These are phyloP conservation scores for Streptanthus diversifolius DNA, from an alignment of 345 rosid species.

Conservation along the genomic window DNA sequence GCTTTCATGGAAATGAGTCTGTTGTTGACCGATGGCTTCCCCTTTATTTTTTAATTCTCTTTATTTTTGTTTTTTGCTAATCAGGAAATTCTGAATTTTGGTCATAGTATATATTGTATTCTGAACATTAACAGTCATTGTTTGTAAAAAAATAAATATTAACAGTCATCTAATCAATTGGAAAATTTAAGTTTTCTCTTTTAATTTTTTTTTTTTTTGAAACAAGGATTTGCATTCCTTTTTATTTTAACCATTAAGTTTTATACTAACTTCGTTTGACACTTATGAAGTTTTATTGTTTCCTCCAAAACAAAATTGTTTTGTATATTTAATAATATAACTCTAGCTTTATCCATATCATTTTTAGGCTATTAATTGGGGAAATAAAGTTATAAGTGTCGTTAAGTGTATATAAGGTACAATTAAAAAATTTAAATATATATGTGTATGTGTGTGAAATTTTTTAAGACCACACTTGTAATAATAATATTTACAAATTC, in stretches of 20 bases:
- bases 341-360: background rate
- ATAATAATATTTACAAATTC: background rate
- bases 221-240: no score
- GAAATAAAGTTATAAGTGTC: background rate
- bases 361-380: background rate
- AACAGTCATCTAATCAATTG: background rate
- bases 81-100: background rate
- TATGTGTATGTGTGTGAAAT: background rate
- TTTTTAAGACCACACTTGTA: background rate
- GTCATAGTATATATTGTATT: no score
- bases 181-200: background rate
- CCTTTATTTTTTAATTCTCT: background rate
- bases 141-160: no score
- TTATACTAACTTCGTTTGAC: background rate
- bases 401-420: background rate
- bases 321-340: background rate
- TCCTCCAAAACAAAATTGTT: background rate
- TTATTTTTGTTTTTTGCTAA: background rate
- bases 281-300: background rate
- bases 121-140: no score
- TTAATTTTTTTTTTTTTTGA: no score
- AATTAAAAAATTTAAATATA: background rate
- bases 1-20: slow-evolving; percentile 35
- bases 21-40: slow-evolving; percentile 26
- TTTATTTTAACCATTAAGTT: background rate